Evolutionary conservation across 1,284 basidiomycete genomes (phyloP), one percentile per base, ranked within the genome.

Genomic region (Apiotrichum porosum): DNA sequence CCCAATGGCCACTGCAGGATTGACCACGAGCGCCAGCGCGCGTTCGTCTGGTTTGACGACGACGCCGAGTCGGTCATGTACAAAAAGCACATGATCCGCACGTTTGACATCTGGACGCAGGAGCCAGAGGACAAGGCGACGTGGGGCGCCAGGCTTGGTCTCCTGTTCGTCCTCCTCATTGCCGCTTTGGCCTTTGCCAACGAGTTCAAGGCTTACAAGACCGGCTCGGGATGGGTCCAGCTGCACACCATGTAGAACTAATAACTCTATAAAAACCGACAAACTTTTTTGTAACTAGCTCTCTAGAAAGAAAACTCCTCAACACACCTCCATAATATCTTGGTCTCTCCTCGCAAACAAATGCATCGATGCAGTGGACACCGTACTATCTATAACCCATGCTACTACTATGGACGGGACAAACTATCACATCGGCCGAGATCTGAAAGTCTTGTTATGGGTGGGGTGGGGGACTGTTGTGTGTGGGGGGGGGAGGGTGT

Each of bases 1-100:
- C 21, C 43, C 2, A 63, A 62, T 10, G 69, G 63, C 5, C 52
- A 52, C n/a, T 47, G 60, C 22, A 34, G 37, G 15, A 61, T 67
- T 42, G 68, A 69, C 49, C 45, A 37, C 23, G 55, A 41, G n/a
- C 53, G 56, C 10, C 44, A 66, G 45, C 49, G 69, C 19, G 47
- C 60, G n/a, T 71, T 42, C 17, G 55, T 71, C 19, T 69, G 68
- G 68, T 69, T 66, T 24, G 57, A 58, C 19, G 66, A 68, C 46
- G 12, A 6, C 26, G 26, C 26, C 26, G 26, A 52, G 26, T 42
- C 19, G 14, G 42, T 37, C 34, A 24, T 31, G 15, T 39, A 32
- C 34, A 26, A 36, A n/a, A 23, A 26, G 21, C 21, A 35, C 21
- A 30, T 42, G 21, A 52, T 43, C 21, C 54, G 66, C n/a, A 33